Evolutionary conservation across 805 yeast species (phyloP).

Genomic region (Clavispora phyllophila): DNA sequence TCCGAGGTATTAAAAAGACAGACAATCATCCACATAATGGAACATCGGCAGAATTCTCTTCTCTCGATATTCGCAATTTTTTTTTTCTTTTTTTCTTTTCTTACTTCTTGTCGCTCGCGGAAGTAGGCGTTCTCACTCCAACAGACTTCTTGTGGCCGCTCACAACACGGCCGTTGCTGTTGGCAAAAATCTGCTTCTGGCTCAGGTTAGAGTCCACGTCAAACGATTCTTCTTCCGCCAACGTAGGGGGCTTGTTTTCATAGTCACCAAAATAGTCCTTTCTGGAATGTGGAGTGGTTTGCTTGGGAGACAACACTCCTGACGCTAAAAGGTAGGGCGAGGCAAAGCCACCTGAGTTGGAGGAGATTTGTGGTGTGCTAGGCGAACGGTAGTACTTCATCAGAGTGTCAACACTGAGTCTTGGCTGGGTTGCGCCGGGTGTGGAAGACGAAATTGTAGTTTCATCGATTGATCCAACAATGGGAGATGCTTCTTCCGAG

Average conservation of each 20-base stretch:
- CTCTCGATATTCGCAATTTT: too few species aligned
- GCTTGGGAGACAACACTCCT: constrained; percentile 52
- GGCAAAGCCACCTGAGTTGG: constrained; percentile 44
- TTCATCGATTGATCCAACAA: constrained; percentile 28
- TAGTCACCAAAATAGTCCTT: constrained; percentile 9
- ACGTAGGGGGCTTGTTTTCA: not conserved
- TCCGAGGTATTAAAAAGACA: too few species aligned
- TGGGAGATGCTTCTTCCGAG: constrained; percentile 24
- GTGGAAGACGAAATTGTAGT: constrained; percentile 25
- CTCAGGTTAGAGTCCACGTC: constrained; percentile 6
- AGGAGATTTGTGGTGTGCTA: constrained; percentile 30
- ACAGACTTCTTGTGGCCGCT: constrained; percentile 14
- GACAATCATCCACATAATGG: too few species aligned
- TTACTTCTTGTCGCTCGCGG: not conserved
- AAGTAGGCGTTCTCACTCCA: not conserved
- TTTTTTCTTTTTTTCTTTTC: constrained; percentile 10
- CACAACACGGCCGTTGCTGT: constrained; percentile 20
- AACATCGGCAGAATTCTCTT: not conserved
- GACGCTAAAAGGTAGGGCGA: constrained; percentile 68
- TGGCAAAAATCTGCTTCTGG: constrained; percentile 19
- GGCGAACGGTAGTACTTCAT: constrained; percentile 26
- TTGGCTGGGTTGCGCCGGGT: constrained; percentile 17
- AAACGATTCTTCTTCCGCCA: not conserved
- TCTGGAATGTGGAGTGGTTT: constrained; percentile 7
- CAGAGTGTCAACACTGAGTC: constrained; percentile 30